These are phyloP conservation scores for Nakataea oryzae DNA, from an alignment of 2,329 filamentous ascomycete species.

Conservation along the genomic window DNA sequence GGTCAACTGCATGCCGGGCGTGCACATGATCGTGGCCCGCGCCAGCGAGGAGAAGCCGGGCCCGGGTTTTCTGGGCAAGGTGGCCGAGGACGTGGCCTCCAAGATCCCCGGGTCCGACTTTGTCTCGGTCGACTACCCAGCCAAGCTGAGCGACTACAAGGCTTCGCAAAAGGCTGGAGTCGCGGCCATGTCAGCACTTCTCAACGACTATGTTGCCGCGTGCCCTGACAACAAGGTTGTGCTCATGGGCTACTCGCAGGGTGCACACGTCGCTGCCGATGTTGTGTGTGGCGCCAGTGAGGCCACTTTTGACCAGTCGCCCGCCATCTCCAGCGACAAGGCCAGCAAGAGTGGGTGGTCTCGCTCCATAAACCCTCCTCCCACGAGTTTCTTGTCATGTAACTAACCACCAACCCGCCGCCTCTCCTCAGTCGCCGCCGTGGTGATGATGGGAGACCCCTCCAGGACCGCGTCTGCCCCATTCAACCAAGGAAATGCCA, in stretches of 20 bases:
- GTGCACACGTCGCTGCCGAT: conserved; percentile 19
- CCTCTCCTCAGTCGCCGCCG: conserved; percentile 15
- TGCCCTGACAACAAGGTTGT: conserved; percentile 49
- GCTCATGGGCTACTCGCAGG: conserved; percentile 52
- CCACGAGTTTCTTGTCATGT: background rate
- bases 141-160: conserved; percentile 47
- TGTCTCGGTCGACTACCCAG: conserved; percentile 39
- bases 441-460: conserved; percentile 25
- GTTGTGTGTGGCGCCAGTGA: conserved; percentile 15
- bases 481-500: conserved; percentile 19
- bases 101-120: conserved; percentile 20
- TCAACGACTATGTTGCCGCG: conserved; percentile 43
- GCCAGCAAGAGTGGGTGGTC: background rate
- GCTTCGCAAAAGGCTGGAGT: conserved; percentile 48
- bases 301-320: conserved; percentile 8
- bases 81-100: conserved; percentile 18
- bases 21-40: conserved; percentile 24
- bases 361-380: background rate
- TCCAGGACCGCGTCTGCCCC: conserved; percentile 15
- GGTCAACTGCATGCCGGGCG: background rate
- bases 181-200: conserved; percentile 34
- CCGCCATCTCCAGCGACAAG: conserved; percentile 6
- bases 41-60: conserved; percentile 21
- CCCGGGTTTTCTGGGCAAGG: conserved; percentile 19
- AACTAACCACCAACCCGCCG: background rate